Conservation (phyloP, 1,284 basidiomycete genomes). For the Austroboletus niveus region DNA sequence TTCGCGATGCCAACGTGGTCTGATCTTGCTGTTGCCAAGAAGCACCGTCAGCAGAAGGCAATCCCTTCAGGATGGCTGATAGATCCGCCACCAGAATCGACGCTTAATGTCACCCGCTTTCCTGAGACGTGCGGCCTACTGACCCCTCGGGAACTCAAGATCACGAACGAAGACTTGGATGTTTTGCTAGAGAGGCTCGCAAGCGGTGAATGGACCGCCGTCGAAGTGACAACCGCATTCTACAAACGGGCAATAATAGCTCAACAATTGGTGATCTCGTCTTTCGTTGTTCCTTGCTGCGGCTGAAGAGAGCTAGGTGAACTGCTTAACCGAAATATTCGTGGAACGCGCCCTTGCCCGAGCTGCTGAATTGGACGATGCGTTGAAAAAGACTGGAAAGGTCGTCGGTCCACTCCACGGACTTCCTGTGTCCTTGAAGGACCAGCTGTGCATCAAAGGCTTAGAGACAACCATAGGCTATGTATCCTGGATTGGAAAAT, state of each 20-base stretch:
- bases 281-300: not conserved
- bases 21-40: conserved; percentile 40
- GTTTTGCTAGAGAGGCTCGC: conserved; percentile 41
- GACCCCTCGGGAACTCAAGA: conserved; percentile 43
- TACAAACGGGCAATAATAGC: conserved; percentile 60
- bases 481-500: conserved; percentile 60
- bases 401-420: conserved; percentile 61
- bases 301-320: conserved; percentile 43
- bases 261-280: conserved; percentile 49
- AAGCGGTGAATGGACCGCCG: conserved; percentile 39
- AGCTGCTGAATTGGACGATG: conserved; percentile 51
- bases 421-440: conserved; percentile 61
- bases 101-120: conserved; percentile 42
- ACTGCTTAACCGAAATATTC: conserved; percentile 54
- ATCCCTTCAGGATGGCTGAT: conserved; percentile 53
- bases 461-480: conserved; percentile 61
- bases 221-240: conserved; percentile 52
- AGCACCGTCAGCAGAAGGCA: conserved; percentile 41
- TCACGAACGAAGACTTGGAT: conserved; percentile 47
- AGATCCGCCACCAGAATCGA: conserved; percentile 27
- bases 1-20: conserved; percentile 39
- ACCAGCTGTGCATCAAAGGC: conserved; percentile 54
- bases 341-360: conserved; percentile 50
- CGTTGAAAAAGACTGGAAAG: conserved; percentile 43
- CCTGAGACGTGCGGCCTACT: conserved; percentile 47